Base-by-base conservation (phyloP, 2,329 filamentous ascomycete species). In the Whalleya microplaca region DNA sequence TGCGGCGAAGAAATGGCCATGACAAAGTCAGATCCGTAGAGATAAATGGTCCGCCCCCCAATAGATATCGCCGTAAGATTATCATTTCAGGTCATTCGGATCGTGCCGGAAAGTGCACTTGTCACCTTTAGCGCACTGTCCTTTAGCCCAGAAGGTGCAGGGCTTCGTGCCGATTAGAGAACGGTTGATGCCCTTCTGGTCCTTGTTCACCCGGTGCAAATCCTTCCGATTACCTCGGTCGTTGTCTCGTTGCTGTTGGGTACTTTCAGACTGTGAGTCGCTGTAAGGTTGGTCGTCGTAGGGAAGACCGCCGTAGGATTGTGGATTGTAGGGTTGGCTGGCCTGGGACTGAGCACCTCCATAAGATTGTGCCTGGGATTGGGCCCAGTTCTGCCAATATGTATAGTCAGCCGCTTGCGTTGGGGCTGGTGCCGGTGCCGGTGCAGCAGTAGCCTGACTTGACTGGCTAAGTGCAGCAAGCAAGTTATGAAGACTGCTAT, bases 41-140 rank as follows among this genome's bases (percentile, higher is more conserved):
- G 20, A 27, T 16, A 18, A 43, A 43, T 27, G 23, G 23, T 18
- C 21, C 49, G 14, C 32, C 5, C 19, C 1, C 12, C n/a, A n/a
- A 16, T 43, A 12, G 12, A 10, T n/a, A 20, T 19, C 10, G 29
- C 12, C 14, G 7, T 23, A 27, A 12, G 7, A 32, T 41, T 41
- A 55, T 59, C 54, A 67, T 52, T 69, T 69, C 10, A 72, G 62
- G 47, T 72, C 70, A 14, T 64, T 69, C 2, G 67, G 67, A 42
- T 90, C 86, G 68, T 92, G 89, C 53, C 88, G 81, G 71, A 88
- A 92, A 2, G 88, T 91, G 75, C 89, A 91, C 66, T 86, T 85
- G 37, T 88, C 86, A 20, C 89, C 89, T 69, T 90, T 87, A 6
- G 84, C 84, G 73, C 89, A 91, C 68, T 86, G 87, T 14, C 88